Evolutionary conservation across 2,329 filamentous ascomycete species (phyloP).

Genomic region (Penicillium thymicola): DNA sequence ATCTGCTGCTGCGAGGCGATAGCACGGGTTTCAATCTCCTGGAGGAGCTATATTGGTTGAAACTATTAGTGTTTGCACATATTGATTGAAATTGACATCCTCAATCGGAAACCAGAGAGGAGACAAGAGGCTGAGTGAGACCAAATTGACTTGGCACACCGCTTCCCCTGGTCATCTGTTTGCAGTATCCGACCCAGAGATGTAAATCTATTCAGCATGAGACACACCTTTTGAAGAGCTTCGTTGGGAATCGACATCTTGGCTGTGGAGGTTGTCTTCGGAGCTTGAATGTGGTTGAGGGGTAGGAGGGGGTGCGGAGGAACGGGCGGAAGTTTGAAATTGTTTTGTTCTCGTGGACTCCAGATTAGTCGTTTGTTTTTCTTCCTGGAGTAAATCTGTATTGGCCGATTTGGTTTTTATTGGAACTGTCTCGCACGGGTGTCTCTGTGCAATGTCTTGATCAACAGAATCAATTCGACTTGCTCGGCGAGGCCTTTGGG

Average conservation of each 20-base stretch:
- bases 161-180: neutral
- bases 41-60: slow-evolving; percentile 64
- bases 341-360: neutral
- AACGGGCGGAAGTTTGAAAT: neutral
- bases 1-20: slow-evolving; percentile 89
- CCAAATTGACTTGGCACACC: neutral
- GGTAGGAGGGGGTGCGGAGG: slow-evolving; percentile 12
- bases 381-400: neutral
- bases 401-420: neutral
- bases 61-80: slow-evolving; percentile 7
- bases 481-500: slow-evolving; percentile 1
- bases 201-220: neutral
- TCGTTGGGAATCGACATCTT: slow-evolving; percentile 92
- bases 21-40: slow-evolving; percentile 91
- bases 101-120: neutral
- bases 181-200: neutral
- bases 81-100: neutral
- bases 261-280: slow-evolving; percentile 10
- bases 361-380: neutral
- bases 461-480: neutral
- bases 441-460: slow-evolving; percentile 3
- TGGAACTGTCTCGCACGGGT: neutral
- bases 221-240: slow-evolving; percentile 80
- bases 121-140: neutral
- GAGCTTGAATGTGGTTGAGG: slow-evolving; percentile 10